Conservation (phyloP, 225 moss, liverwort and hornwort genomes). For the Rhytidiadelphus loreus region DNA sequence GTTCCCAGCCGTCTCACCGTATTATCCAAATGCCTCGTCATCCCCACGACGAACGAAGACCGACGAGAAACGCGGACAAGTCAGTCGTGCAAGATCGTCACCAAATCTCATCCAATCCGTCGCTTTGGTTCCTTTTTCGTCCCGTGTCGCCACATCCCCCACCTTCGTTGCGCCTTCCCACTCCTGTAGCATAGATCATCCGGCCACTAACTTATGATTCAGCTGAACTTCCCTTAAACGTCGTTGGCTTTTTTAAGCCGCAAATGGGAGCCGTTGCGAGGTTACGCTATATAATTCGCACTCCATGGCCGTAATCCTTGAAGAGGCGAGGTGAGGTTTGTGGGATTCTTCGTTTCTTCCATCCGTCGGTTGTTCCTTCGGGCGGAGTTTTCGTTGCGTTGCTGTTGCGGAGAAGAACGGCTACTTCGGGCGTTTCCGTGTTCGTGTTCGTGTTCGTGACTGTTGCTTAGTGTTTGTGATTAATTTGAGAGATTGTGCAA, state of each 20-base stretch:
- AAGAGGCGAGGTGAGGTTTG: neutral
- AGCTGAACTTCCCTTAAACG: neutral
- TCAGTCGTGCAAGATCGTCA: neutral
- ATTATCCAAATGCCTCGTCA: neutral
- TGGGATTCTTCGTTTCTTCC: neutral
- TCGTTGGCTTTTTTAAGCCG: neutral
- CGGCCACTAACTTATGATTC: neutral
- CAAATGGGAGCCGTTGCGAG: neutral
- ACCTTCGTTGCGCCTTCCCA: neutral
- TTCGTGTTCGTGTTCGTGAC: neutral
- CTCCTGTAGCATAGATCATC: neutral
- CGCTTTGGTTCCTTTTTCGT: neutral
- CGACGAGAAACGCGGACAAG: neutral
- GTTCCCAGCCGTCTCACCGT: neutral
- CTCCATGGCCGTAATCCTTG: fast-evolving
- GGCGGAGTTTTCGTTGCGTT: neutral
- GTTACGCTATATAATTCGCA: neutral
- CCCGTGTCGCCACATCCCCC: neutral
- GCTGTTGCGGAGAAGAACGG: neutral
- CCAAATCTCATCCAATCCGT: neutral
- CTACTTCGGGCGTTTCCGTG: neutral
- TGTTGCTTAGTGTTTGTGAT: neutral
- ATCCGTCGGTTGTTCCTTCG: neutral
- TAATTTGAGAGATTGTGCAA: too few relatives aligned
- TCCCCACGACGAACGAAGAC: neutral